These are phyloP conservation scores for Populus ilicifolia DNA, from an alignment of 345 rosid species.

Conservation along the genomic window DNA sequence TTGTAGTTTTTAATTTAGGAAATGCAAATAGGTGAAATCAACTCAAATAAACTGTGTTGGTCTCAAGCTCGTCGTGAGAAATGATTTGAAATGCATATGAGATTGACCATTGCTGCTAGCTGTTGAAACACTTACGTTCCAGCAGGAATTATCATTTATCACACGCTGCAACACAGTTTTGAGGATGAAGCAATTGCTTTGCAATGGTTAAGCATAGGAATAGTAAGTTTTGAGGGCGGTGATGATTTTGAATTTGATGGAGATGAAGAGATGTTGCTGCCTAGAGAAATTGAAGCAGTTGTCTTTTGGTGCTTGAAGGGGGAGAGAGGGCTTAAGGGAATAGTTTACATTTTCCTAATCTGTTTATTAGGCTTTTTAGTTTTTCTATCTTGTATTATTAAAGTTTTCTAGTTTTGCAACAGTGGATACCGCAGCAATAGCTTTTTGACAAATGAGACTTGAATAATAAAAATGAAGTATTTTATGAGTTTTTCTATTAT, in stretches of 20 bases:
- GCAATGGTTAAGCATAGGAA: background rate
- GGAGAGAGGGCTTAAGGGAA: no score
- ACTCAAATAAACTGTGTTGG: background rate
- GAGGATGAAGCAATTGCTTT: background rate
- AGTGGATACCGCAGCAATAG: no score
- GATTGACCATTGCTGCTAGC: background rate
- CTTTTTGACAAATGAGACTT: no score
- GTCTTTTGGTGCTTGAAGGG: no score
- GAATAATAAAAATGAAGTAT: no score
- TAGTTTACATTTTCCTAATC: no score
- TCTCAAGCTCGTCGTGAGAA: background rate
- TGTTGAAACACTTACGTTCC: background rate
- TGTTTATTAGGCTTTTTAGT: no score
- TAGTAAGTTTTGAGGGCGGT: background rate
- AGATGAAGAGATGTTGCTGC: background rate
- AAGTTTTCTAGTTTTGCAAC: no score
- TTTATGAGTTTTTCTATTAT: no score
- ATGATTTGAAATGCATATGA: background rate
- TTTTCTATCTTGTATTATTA: no score
- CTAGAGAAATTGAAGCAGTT: background rate
- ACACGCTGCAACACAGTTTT: background rate
- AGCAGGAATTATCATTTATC: background rate
- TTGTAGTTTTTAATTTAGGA: background rate
- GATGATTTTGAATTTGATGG: background rate
- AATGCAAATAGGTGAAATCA: background rate